Conservation (phyloP, 1,139 yeast species). For the Yamadazyma blattariae region DNA sequence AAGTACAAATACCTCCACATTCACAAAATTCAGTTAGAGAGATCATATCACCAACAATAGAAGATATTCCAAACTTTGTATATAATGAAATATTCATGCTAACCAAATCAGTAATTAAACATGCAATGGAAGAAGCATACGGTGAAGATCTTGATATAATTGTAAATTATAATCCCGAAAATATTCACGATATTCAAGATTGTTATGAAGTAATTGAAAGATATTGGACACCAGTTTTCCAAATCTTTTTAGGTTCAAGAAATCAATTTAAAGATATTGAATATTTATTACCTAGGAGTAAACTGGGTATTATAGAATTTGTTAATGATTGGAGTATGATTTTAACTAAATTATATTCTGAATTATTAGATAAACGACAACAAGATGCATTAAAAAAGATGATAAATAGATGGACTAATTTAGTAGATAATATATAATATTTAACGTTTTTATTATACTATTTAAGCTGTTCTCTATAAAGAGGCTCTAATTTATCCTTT, state of each 20-base stretch:
- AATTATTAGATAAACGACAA: conserved; percentile 36
- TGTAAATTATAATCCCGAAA: conserved; percentile 41
- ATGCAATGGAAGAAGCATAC: conserved; percentile 52
- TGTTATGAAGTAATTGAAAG: conserved; percentile 41
- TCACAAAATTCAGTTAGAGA: too few species aligned
- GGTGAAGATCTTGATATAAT: conserved; percentile 55
- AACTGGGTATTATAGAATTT: conserved; percentile 17
- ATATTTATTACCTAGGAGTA: too few species aligned
- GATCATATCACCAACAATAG: too few species aligned
- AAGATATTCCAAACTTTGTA: background rate
- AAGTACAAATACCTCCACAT: too few species aligned
- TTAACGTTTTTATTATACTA: too few species aligned
- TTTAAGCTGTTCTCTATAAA: too few species aligned
- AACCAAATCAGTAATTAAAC: conserved; percentile 47
- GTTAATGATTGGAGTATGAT: conserved; percentile 49
- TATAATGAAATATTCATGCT: conserved; percentile 40
- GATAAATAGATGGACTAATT: conserved; percentile 37
- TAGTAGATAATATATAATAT: background rate
- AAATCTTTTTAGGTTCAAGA: conserved; percentile 31
- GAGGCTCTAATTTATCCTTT: too few species aligned
- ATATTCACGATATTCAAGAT: conserved; percentile 33
- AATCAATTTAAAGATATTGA: too few species aligned
- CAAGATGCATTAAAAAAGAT: conserved; percentile 36
- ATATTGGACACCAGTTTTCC: conserved; percentile 58
- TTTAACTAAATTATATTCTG: conserved; percentile 37